These are phyloP conservation scores for Solanum sejunctum DNA, from an alignment of 257 asterid species.

Conservation along the genomic window DNA sequence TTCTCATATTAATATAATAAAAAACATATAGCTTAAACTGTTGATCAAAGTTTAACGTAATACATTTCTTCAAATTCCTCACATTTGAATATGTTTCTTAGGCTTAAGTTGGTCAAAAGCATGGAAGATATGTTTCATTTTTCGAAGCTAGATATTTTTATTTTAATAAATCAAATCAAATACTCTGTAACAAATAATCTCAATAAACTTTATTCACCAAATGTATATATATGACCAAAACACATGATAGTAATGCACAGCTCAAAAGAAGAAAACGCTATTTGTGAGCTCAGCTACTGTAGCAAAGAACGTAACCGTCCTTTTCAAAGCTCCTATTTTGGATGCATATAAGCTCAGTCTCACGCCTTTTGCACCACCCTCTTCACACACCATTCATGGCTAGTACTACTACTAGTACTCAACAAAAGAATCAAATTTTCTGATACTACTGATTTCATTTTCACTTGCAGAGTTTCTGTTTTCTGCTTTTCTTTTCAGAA, in stretches of 20 bases:
- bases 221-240: background rate
- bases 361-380: background rate
- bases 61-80: too few species aligned
- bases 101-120: too few species aligned
- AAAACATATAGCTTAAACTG: too few species aligned
- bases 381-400: background rate
- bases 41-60: too few species aligned
- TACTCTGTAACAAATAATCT: rapidly evolving
- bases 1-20: too few species aligned
- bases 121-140: too few species aligned
- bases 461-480: background rate
- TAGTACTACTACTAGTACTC: background rate
- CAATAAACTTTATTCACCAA: background rate
- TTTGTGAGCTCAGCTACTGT: background rate
- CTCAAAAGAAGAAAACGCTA: too few species aligned
- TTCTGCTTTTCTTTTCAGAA: background rate
- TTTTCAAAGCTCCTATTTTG: background rate
- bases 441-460: background rate
- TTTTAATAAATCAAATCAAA: too few species aligned
- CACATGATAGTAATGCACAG: background rate
- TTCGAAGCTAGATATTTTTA: too few species aligned
- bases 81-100: too few species aligned
- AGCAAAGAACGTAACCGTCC: background rate
- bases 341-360: background rate
- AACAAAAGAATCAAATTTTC: background rate